phyloP scores from a whole-genome alignment of 2,329 filamentous ascomycete species.

The Bimuria novae-zelandiae region DNA sequence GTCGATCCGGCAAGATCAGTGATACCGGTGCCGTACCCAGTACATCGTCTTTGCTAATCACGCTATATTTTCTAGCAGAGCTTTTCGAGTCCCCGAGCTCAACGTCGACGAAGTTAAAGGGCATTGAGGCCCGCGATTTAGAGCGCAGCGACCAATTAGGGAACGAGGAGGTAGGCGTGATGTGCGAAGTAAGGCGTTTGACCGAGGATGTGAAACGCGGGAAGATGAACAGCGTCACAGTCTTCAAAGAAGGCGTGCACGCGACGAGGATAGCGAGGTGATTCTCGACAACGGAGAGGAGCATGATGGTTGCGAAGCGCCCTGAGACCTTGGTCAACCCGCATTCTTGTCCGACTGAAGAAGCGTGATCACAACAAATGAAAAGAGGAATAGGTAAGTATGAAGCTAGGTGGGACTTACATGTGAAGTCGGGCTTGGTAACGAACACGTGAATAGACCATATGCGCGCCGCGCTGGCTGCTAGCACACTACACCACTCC shows the following conservation, averaged over 20 bases:
- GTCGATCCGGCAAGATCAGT: conserved; percentile 5
- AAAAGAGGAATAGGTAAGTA: too few relatives aligned
- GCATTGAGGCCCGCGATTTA: conserved; percentile 9
- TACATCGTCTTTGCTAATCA: conserved; percentile 1
- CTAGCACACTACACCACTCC: conserved; percentile 30
- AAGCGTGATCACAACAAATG: too few relatives aligned
- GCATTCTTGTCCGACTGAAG: neutral
- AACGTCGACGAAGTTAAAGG: conserved; percentile 10
- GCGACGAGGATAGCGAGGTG: conserved; percentile 44
- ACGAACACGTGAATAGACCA: conserved; percentile 32
- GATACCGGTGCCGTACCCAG: conserved; percentile 13
- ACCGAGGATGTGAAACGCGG: conserved; percentile 29
- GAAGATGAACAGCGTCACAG: conserved; percentile 29
- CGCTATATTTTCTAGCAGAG: conserved; percentile 1
- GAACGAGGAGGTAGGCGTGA: conserved; percentile 13
- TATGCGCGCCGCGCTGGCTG: conserved; percentile 32
- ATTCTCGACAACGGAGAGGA: conserved; percentile 44
- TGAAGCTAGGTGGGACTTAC: conserved; percentile 21
- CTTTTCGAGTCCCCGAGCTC: conserved; percentile 10
- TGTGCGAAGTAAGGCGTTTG: conserved; percentile 21
- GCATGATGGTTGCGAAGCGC: conserved; percentile 34
- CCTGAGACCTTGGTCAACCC: conserved; percentile 4
- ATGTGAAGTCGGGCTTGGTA: conserved; percentile 30
- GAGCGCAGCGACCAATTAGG: conserved; percentile 11
- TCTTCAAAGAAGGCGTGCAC: conserved; percentile 42